A percentile compares a stretch with the other conserved stretches of the same genome.
phyloP scores from a whole-genome alignment of 345 rosid species.

The Eucalyptus decipiens region DNA sequence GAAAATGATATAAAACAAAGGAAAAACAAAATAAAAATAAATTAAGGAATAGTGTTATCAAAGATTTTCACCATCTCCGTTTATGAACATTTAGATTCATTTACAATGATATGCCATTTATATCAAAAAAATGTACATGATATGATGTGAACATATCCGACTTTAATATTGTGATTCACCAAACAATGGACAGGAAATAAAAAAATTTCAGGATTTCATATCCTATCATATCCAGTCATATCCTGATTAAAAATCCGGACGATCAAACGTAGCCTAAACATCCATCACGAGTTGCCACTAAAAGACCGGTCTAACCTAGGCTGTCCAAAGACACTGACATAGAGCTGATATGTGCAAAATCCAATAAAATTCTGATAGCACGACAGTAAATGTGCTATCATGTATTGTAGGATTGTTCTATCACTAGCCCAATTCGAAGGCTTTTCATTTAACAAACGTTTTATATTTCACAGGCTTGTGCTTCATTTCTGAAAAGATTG shows the following conservation, averaged over 20 bases:
- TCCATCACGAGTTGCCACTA: neutral
- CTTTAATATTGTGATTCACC: no score
- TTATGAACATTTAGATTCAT: no score
- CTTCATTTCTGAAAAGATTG: neutral
- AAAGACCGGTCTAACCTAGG: neutral
- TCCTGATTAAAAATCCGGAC: rapidly evolving
- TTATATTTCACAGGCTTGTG: neutral
- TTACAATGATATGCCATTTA: no score
- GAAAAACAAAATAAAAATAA: no score
- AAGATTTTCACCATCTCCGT: rapidly evolving
- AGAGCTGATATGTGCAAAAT: neutral
- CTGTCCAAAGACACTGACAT: neutral
- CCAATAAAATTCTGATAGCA: neutral
- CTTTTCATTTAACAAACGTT: neutral
- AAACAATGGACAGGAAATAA: rapidly evolving
- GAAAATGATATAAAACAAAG: no score
- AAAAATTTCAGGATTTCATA: no score
- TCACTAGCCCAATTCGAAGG: neutral
- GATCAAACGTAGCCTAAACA: neutral
- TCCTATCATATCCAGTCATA: no score
- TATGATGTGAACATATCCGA: no score
- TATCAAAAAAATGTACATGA: no score
- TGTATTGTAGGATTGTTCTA: neutral
- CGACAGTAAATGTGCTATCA: neutral
- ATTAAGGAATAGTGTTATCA: no score